Evolutionary conservation across 257 asterid genomes (phyloP).

Genomic region (Mentha longifolia): DNA sequence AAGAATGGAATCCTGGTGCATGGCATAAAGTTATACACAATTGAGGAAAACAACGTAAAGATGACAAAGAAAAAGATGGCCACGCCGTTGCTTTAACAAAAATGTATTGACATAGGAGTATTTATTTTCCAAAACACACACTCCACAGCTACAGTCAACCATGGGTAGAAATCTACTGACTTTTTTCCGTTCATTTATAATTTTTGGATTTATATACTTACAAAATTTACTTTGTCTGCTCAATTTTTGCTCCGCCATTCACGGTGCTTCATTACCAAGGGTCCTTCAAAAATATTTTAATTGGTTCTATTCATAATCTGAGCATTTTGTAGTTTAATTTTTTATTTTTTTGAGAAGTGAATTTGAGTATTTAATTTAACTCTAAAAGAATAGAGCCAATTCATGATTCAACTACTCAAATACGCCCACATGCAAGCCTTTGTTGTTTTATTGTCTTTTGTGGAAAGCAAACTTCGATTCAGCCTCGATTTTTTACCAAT

Average conservation of each 20-base stretch:
- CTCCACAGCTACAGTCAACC: conserved; percentile 37
- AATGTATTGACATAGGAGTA: conserved; percentile 21
- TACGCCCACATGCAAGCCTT: conserved; percentile 36
- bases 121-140: conserved; percentile 16
- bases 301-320: conserved; percentile 19
- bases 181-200: conserved; percentile 7
- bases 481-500: conserved; percentile 10
- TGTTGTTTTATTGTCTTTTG: conserved; percentile 37
- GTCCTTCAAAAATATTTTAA: conserved; percentile 18
- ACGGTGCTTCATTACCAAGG: conserved; percentile 41
- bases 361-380: neutral
- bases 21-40: neutral
- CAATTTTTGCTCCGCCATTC: conserved; percentile 50
- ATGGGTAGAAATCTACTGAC: conserved; percentile 30
- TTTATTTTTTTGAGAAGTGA: too few species aligned
- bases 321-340: conserved; percentile 26
- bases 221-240: neutral
- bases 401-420: conserved; percentile 36
- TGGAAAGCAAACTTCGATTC: conserved; percentile 31
- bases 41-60: conserved; percentile 29
- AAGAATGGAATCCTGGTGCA: too few species aligned
- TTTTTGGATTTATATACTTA: neutral
- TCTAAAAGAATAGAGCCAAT: conserved; percentile 7
- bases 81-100: conserved; percentile 31
- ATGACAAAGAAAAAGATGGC: conserved; percentile 33